Base-by-base conservation (phyloP, 1,284 basidiomycete genomes). In the Fomitopsis pinicola region DNA sequence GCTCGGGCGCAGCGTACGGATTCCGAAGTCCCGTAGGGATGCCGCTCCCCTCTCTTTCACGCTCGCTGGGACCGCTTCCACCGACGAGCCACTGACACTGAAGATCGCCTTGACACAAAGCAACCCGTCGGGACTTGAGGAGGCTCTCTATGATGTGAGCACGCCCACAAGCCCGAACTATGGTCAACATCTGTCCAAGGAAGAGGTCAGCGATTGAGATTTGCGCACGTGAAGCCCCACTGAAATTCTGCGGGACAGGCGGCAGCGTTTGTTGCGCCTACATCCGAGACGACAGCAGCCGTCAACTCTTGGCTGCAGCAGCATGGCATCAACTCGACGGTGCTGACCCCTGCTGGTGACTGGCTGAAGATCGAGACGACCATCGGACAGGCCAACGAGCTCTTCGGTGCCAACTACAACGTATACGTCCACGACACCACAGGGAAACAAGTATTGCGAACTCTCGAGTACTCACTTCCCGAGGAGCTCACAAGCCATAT, bases 391-490 rank as follows among this genome's bases (percentile, higher is more conserved):
- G 78, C 77, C 6, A 76, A 71, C 59, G 61, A 62, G 38, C 26
- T 81, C 12, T 69, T 81, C 59, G 69, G 73, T 38, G 71, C 77
- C 26, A 63, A 78, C 48, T 81, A 77, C 67, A 68, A 72, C 30
- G 66, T 70, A 15, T 81, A 77, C 68, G 69, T 66, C 17, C 76
- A 81, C 64, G 64, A 69, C 5, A 67, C 67, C 19, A 75, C 68
- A 15, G 73, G 76, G 42, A 61, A 68, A 40, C 59, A 71, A 57
- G 63, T 68, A n/a, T 60, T 75, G 55, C 77, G 78, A 53, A 80
- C 78, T 1, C 70, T 80, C 22, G 68, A 73, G 3, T 80, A 80
- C 70, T 79, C 78, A 4, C 68, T 81, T 38, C 79, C 79, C 1
- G 65, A 67, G 0, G 71, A 72, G 48, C 68, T 81, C 9, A 59